A percentile compares a stretch with the other conserved stretches of the same genome.
Evolutionary conservation across 192 early-diverging fungal genomes (phyloP).

Genomic region (Geranomyces variabilis): DNA sequence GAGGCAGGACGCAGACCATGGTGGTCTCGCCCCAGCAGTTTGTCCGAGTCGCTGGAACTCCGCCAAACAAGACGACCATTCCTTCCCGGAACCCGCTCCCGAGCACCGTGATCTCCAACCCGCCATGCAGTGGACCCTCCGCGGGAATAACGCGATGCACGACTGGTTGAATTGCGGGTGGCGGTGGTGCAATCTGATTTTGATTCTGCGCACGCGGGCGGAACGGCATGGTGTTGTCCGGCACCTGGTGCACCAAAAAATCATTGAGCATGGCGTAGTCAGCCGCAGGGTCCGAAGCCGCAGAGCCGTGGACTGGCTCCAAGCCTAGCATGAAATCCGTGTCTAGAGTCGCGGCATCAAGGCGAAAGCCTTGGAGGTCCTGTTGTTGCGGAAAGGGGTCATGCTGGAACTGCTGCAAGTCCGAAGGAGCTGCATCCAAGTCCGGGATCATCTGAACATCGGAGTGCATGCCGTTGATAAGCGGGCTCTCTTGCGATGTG

Average conservation of each 20-base stretch:
- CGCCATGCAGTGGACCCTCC: slow-evolving; percentile 85
- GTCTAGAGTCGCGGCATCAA: background rate
- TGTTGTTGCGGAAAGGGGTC: background rate
- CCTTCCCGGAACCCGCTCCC: slow-evolving; percentile 81
- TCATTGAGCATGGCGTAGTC: slow-evolving; percentile 8
- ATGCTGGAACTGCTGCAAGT: slow-evolving; percentile 2
- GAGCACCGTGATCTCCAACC: slow-evolving; percentile 79
- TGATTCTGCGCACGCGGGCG: background rate
- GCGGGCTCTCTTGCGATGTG: background rate
- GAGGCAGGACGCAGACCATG: slow-evolving; percentile 83
- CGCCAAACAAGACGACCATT: slow-evolving; percentile 80
- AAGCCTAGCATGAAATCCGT: slow-evolving; percentile 16
- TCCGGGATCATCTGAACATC: background rate
- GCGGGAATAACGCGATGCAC: slow-evolving; percentile 69
- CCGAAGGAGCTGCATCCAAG: background rate
- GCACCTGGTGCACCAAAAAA: background rate
- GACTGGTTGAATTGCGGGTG: background rate
- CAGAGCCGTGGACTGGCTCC: slow-evolving; percentile 7
- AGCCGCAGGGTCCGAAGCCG: background rate
- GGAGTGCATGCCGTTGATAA: background rate
- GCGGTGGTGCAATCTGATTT: background rate
- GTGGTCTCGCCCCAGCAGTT: slow-evolving; percentile 80
- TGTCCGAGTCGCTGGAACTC: slow-evolving; percentile 68
- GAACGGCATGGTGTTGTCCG: background rate
- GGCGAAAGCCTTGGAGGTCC: background rate